Evolutionary conservation across 441 rosid genomes (phyloP).

Genomic region (Eutrema salsugineum): DNA sequence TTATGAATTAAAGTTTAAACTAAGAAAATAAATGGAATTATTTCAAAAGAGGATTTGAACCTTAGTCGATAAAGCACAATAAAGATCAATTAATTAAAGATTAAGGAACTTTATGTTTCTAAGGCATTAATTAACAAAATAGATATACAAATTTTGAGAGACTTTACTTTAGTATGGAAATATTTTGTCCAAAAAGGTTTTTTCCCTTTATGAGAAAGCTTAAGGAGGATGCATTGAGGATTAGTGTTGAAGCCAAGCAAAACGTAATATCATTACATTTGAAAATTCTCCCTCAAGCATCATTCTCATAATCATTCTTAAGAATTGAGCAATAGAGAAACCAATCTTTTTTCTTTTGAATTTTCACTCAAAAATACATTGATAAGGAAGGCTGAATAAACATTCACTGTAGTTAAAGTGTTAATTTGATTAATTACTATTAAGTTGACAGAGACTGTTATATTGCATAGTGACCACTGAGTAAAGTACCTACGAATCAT

Average conservation of each 20-base stretch:
- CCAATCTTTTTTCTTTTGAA: background rate
- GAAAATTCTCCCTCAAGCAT: slow-evolving; percentile 41
- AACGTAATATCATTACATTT: slow-evolving; percentile 19
- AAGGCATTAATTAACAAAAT: background rate
- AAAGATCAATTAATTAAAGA: background rate
- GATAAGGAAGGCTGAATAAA: background rate
- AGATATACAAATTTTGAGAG: background rate
- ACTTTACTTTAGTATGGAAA: background rate
- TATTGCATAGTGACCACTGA: slow-evolving; percentile 20
- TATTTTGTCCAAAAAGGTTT: background rate
- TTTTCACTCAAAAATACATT: background rate
- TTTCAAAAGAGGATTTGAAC: background rate
- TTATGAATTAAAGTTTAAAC: background rate
- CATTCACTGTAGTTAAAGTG: background rate
- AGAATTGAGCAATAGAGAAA: slow-evolving; percentile 17
- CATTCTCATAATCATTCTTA: slow-evolving; percentile 26
- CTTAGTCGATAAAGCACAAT: background rate
- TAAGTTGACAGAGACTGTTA: background rate
- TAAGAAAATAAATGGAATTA: background rate
- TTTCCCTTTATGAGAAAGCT: slow-evolving; percentile 16
- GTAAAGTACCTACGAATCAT: slow-evolving; percentile 24
- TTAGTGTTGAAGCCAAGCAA: slow-evolving; percentile 52
- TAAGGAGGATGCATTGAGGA: slow-evolving; percentile 17
- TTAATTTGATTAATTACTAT: background rate
- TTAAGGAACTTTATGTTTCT: background rate